Base-by-base conservation (phyloP, 345 rosid species). In the Gossypium ekmanianum region DNA sequence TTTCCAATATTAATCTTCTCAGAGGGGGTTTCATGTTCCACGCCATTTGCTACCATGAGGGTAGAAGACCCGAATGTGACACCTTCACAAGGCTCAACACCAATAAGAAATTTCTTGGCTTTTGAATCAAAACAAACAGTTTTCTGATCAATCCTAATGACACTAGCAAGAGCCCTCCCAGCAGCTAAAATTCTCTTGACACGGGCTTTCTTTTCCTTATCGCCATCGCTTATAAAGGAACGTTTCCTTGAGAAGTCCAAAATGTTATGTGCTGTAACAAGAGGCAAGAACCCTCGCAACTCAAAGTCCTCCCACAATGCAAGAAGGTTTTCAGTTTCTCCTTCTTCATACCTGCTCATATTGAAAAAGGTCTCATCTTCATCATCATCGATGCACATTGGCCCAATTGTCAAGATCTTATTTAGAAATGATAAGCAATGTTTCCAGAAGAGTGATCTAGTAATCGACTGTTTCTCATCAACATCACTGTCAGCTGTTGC, bases 221-320 rank as follows among this genome's bases (percentile, higher is more conserved):
- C 75, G 5, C 91, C 90, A 68, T 89, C 92, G 22, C 84, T 83
- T 73, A 84, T 89, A 79, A 88, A 87, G 18, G 90, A 74, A 70
- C 77, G 85, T 73, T 91, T 93, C 80, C 93, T 88, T 41, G 98
- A 89, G 78, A 95, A 93, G 71, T 95, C 92, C 72, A 95, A 87
- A 77, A 95, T 91, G 61, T 87, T 79, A 27, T 95, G 98, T 50
- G 97, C 97, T 69, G 97, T 96, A 77, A 85, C 85, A 80, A 95
- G 85, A 11, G 98, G 98, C 75, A 84, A 72, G 85, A 93, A 95
- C 68, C 99, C 98, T 83, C 96, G 87, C 78, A 95, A 82, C 81
- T 95, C 99, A 78, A 83, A 82, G 85, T 95, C 99, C 84, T 95
- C 99, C 89, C 89, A 93, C 77, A 95, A 82, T 41, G 99, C 99